These are phyloP conservation scores for Podospora didyma DNA, from an alignment of 495 filamentous ascomycete genomes.

Conservation along the genomic window DNA sequence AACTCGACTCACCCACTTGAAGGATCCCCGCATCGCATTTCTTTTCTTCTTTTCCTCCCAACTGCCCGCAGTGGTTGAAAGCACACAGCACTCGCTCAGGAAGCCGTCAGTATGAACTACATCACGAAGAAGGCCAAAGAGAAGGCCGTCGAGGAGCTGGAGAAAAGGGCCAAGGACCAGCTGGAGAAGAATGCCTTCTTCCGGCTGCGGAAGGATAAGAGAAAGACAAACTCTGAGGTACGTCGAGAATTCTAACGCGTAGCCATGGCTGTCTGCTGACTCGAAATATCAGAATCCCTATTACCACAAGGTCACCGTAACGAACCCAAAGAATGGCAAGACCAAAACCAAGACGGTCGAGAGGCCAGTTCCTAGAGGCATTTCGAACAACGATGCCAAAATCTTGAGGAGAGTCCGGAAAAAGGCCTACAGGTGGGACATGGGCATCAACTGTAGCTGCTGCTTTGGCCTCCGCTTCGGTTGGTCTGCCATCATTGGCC, in stretches of 20 bases:
- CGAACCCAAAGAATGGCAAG: slow-evolving; percentile 56
- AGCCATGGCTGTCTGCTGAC: neutral
- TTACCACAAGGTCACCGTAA: slow-evolving; percentile 62
- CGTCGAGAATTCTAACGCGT: slow-evolving; percentile 15
- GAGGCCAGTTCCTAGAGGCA: slow-evolving; percentile 64
- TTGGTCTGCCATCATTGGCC: slow-evolving; percentile 74
- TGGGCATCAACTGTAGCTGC: slow-evolving; percentile 59
- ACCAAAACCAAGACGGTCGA: slow-evolving; percentile 58
- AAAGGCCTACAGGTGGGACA: slow-evolving; percentile 78
- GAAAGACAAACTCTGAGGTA: slow-evolving; percentile 68
- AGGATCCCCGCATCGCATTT: neutral
- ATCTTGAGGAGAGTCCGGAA: slow-evolving; percentile 77
- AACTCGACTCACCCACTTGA: neutral
- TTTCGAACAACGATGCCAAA: slow-evolving; percentile 74
- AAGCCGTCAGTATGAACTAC: slow-evolving; percentile 12
- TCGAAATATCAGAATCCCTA: slow-evolving; percentile 54
- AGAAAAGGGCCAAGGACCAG: slow-evolving; percentile 15
- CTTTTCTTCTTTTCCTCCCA: neutral
- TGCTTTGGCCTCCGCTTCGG: slow-evolving; percentile 75
- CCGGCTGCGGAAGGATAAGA: slow-evolving; percentile 37
- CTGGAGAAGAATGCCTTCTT: too few relatives aligned
- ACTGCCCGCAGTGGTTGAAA: neutral
- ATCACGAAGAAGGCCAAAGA: slow-evolving; percentile 55
- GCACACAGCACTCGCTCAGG: too few relatives aligned
- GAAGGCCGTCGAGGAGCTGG: slow-evolving; percentile 61